Evolutionary conservation across 2,329 filamentous ascomycete species (phyloP), one percentile per base, ranked within the genome.

Genomic region (Epichloe sp.): DNA sequence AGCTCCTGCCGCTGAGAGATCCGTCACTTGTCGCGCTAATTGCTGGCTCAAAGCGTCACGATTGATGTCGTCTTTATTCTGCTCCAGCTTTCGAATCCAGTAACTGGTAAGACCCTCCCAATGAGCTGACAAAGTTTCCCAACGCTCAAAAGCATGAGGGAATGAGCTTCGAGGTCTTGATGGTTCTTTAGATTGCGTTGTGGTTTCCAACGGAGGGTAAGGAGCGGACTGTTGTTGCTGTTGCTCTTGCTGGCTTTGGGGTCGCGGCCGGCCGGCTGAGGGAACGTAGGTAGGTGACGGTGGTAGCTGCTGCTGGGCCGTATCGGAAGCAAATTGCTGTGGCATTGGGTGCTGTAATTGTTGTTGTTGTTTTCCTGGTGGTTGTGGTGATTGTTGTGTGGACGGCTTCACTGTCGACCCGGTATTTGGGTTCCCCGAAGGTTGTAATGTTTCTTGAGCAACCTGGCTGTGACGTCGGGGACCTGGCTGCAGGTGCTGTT

Each of bases 71-170:
- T 89, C 83, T 31, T 86, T 85, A 63, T 95, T 95, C 64, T 93
- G 83, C 68, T 98, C 88, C 7, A 98, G 74, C 58, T 89, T 83
- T 45, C 88, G 85, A 57, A 98, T 93, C 91, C 93, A 98, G 69
- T 95, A 97, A 53, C 88, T 91, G 0, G 93, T 97, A 53, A 98
- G 76, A 4, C 93, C 93, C 66, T 98, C 93, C 93, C 93, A 98
- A 60, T 97, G 91, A 5, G 93, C 94, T 0, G 93, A 98, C 3
- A 98, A 71, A 0, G 88, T 91, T 65, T 98, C 93, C 93, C 93
- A 98, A 54, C 93, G 80, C 67, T 98, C 91, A 62, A 98, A 98
- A 0, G 93, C 93, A 68, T 97, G 93, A 0, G 93, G 93, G 58
- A 98, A 97, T 0, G 84, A 83, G 45, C 85, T 87, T 52, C 82